These are phyloP conservation scores for Lentinula sp. DNA, from an alignment of 768 basidiomycete genomes.

Conservation along the genomic window DNA sequence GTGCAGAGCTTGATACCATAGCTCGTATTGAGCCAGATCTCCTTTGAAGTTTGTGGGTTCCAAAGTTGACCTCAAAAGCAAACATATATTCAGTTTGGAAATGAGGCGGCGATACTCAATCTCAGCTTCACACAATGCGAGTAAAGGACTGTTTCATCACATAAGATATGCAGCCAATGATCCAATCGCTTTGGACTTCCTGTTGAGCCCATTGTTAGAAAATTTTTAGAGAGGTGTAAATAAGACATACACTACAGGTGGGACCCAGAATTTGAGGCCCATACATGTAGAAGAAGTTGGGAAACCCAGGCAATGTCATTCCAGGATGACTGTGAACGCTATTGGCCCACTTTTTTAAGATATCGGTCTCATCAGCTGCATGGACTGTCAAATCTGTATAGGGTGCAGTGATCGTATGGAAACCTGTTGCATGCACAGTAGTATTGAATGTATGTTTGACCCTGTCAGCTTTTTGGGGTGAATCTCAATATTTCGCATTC, in stretches of 20 bases:
- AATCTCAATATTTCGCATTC: constrained; percentile 16
- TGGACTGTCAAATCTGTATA: constrained; percentile 17
- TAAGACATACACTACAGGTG: constrained; percentile 14
- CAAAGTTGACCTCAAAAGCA: neutral
- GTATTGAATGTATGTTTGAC: constrained; percentile 15
- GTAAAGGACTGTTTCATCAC: neutral
- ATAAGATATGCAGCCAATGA: constrained; percentile 8
- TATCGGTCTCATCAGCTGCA: constrained; percentile 12
- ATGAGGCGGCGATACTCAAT: constrained; percentile 1
- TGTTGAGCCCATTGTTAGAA: neutral
- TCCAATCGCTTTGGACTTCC: constrained; percentile 16
- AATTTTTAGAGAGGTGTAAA: neutral
- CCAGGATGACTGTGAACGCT: constrained; percentile 18
- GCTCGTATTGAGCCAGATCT: constrained; percentile 15
- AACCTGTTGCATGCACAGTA: constrained; percentile 18
- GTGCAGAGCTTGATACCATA: no score
- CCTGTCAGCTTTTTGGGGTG: constrained; percentile 14
- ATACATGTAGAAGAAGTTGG: constrained; percentile 21
- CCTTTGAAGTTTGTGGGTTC: constrained; percentile 17
- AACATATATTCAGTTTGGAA: neutral
- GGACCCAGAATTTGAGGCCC: constrained; percentile 21
- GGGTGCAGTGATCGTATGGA: constrained; percentile 18
- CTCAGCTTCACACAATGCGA: constrained; percentile 3
- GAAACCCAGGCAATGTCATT: constrained; percentile 14
- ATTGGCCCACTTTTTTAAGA: constrained; percentile 17